phyloP scores from a whole-genome alignment of 768 basidiomycete species.

The Mycena polygramma region DNA sequence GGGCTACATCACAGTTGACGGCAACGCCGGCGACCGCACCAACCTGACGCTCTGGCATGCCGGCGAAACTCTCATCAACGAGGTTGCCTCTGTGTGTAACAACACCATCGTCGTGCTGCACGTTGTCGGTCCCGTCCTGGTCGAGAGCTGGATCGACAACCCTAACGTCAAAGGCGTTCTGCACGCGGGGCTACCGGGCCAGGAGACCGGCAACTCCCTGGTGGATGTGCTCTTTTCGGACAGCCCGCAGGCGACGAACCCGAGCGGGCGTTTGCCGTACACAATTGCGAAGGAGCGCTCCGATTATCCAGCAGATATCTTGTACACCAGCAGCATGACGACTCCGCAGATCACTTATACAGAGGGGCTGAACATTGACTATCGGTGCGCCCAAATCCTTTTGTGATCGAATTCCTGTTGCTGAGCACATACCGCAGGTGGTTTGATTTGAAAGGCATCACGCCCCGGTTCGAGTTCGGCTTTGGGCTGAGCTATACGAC shows the following conservation, averaged over 20 bases:
- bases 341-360: conserved; percentile 29
- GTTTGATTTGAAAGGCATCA: conserved; percentile 49
- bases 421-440: not conserved
- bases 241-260: conserved; percentile 56
- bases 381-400: conserved; percentile 33
- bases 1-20: conserved; percentile 57
- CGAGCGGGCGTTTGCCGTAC: conserved; percentile 64
- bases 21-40: conserved; percentile 40
- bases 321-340: conserved; percentile 14
- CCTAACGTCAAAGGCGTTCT: conserved; percentile 64
- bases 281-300: conserved; percentile 66
- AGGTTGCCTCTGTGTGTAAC: conserved; percentile 62
- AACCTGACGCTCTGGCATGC: conserved; percentile 58
- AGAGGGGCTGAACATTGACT: conserved; percentile 43
- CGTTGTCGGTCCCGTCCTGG: conserved; percentile 67
- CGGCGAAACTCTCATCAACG: conserved; percentile 56
- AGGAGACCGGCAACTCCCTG: conserved; percentile 71
- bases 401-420: not conserved
- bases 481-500: conserved; percentile 58
- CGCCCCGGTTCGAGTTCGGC: conserved; percentile 45
- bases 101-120: conserved; percentile 77
- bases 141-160: conserved; percentile 74
- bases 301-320: conserved; percentile 59
- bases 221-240: conserved; percentile 70
- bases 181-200: conserved; percentile 65